A percentile compares a stretch with the other conserved stretches of the same genome.
phyloP scores from a whole-genome alignment of 1,139 yeast genomes.

The Magnusiomyces sp. region DNA sequence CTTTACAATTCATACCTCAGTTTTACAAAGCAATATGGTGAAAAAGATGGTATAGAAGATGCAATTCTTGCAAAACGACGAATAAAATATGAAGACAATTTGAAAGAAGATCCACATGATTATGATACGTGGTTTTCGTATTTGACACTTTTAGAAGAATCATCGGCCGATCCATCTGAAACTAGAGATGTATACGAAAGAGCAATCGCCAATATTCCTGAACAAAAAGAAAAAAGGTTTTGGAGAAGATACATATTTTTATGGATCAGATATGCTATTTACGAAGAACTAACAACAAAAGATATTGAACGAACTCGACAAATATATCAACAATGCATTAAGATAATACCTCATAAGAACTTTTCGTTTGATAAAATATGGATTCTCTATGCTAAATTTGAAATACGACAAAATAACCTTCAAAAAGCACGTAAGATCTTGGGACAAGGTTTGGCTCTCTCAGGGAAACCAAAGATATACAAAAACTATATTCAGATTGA shows the following conservation, averaged over 20 bases:
- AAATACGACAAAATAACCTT: conserved; percentile 50
- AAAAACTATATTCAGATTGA: conserved; percentile 56
- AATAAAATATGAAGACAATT: conserved; percentile 43
- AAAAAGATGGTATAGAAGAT: conserved; percentile 43
- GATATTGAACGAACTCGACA: conserved; percentile 42
- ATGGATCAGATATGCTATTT: conserved; percentile 61
- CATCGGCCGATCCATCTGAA: conserved; percentile 27
- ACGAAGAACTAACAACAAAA: conserved; percentile 46
- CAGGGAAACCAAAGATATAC: conserved; percentile 48
- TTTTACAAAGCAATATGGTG: conserved; percentile 62
- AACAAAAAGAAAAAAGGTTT: conserved; percentile 26
- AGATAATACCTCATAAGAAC: conserved; percentile 45
- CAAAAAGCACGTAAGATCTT: conserved; percentile 55
- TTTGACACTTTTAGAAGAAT: conserved; percentile 41
- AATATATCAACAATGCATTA: conserved; percentile 44
- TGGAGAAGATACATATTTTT: conserved; percentile 68
- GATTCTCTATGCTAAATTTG: conserved; percentile 66
- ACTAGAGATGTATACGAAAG: conserved; percentile 38
- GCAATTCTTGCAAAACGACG: conserved; percentile 49
- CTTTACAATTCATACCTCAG: conserved; percentile 45
- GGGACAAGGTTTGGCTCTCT: conserved; percentile 63
- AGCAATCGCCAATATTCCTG: conserved; percentile 41
- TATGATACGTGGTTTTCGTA: conserved; percentile 81
- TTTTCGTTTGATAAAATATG: conserved; percentile 71
- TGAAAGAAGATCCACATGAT: conserved; percentile 45